A percentile compares a stretch with the other conserved stretches of the same genome.
These are phyloP conservation scores for Trichoderma erinaceum DNA, from an alignment of 495 filamentous ascomycete genomes.

Conservation along the genomic window DNA sequence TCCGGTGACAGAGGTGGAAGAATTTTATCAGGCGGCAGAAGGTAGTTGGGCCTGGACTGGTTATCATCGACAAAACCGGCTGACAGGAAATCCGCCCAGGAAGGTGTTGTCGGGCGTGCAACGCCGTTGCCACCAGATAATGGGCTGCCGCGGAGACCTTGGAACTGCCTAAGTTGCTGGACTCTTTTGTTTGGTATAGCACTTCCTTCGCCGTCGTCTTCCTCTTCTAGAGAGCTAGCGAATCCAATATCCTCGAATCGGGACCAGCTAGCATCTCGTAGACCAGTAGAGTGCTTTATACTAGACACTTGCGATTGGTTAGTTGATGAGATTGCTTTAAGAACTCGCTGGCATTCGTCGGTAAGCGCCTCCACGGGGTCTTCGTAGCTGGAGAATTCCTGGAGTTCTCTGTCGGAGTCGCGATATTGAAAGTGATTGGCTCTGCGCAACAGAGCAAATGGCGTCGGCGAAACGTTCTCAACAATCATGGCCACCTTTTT, in stretches of 20 bases:
- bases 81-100: constrained; percentile 95
- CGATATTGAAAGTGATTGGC: constrained; percentile 94
- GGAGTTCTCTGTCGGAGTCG: constrained; percentile 75
- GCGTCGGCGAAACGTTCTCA: constrained; percentile 89
- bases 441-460: constrained; percentile 82
- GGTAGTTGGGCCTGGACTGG: constrained; percentile 45
- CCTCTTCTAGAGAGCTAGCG: constrained; percentile 65
- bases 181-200: constrained; percentile 29
- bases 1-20: constrained; percentile 74
- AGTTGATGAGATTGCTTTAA: constrained; percentile 78
- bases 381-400: constrained; percentile 78
- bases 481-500: constrained; percentile 95
- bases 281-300: constrained; percentile 60
- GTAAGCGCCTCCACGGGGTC: constrained; percentile 85
- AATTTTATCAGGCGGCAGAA: constrained; percentile 86
- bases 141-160: constrained; percentile 52
- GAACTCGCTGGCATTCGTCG: constrained; percentile 85
- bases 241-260: constrained; percentile 95
- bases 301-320: constrained; percentile 73
- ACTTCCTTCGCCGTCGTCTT: constrained; percentile 57
- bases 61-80: constrained; percentile 81
- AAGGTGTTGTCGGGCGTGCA: constrained; percentile 87
- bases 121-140: constrained; percentile 56
- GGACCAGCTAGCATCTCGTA: constrained; percentile 88
- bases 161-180: constrained; percentile 17